phyloP scores from a whole-genome alignment of 495 filamentous ascomycete genomes.

The Aspergillus conjunctus region DNA sequence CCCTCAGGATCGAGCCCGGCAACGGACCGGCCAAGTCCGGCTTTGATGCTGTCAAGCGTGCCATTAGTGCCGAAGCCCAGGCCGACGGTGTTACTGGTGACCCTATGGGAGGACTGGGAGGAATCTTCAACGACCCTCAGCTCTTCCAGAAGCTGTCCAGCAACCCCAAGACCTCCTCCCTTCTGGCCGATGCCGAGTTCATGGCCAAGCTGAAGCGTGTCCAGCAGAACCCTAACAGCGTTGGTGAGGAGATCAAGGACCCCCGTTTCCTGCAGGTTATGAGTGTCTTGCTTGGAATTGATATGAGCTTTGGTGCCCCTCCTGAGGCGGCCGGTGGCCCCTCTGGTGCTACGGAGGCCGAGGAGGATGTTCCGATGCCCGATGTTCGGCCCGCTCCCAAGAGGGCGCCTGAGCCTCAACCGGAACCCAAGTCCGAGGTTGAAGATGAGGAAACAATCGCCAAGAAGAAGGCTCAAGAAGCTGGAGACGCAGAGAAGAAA shows the following conservation, averaged over 20 bases:
- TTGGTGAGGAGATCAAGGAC: slow-evolving; percentile 80
- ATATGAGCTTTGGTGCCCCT: slow-evolving; percentile 79
- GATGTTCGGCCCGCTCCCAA: slow-evolving; percentile 60
- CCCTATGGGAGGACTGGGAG: slow-evolving; percentile 73
- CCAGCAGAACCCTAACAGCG: slow-evolving; percentile 75
- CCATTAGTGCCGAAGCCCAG: slow-evolving; percentile 78
- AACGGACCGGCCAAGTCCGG: slow-evolving; percentile 94
- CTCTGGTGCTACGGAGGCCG: slow-evolving; percentile 50
- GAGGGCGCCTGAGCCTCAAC: slow-evolving; percentile 63
- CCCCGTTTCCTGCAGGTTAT: slow-evolving; percentile 92
- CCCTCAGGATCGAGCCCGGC: slow-evolving; percentile 83
- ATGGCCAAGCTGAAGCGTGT: slow-evolving; percentile 86
- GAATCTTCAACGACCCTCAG: slow-evolving; percentile 91
- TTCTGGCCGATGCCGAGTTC: slow-evolving; percentile 82
- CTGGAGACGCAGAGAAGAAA: slow-evolving; percentile 92
- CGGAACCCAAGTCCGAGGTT: slow-evolving; percentile 66
- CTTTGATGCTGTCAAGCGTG: slow-evolving; percentile 76
- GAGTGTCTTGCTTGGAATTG: slow-evolving; percentile 89
- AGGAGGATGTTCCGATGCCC: slow-evolving; percentile 79
- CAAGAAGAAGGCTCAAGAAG: slow-evolving; percentile 87
- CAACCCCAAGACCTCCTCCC: slow-evolving; percentile 89
- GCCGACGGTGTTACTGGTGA: slow-evolving; percentile 68
- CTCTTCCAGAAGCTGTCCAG: slow-evolving; percentile 84
- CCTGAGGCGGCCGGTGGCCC: slow-evolving; percentile 51
- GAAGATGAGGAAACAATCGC: slow-evolving; percentile 82